Conservation (phyloP, 2,329 filamentous ascomycete species). For the Chaetomium strumarium region DNA sequence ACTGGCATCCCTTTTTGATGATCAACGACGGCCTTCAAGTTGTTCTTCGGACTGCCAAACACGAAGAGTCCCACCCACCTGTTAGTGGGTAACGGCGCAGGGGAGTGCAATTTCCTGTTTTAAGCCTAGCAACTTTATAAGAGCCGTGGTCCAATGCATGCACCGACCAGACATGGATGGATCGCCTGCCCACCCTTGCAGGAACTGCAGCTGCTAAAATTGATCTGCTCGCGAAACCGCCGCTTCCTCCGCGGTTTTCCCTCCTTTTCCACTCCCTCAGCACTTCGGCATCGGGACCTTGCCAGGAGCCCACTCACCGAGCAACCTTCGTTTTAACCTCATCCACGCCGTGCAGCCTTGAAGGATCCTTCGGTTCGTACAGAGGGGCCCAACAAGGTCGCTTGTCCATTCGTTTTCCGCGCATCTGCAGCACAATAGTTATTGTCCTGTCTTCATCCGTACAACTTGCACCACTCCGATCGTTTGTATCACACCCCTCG, state of each 20-base stretch:
- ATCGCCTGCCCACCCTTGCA: too few relatives aligned
- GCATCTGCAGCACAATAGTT: not conserved
- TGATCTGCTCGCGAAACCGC: slow-evolving; percentile 3
- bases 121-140: not conserved
- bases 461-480: not conserved
- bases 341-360: not conserved
- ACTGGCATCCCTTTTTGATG: not conserved
- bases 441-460: not conserved
- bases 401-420: slow-evolving; percentile 13
- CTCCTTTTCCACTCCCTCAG: not conserved
- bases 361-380: slow-evolving; percentile 7
- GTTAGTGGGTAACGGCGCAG: not conserved
- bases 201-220: slow-evolving; percentile 5
- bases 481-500: not conserved
- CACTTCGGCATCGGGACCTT: slow-evolving; percentile 3
- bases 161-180: too few relatives aligned
- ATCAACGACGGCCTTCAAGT: too few relatives aligned
- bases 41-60: not conserved
- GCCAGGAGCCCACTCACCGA: not conserved
- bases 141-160: too few relatives aligned
- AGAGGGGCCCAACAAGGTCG: slow-evolving; percentile 1
- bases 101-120: not conserved
- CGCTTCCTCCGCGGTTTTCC: slow-evolving; percentile 4
- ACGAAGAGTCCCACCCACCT: not conserved
- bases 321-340: slow-evolving; percentile 2